Base-by-base conservation (phyloP, 2,329 filamentous ascomycete species). In the Alternaria arborescens region DNA sequence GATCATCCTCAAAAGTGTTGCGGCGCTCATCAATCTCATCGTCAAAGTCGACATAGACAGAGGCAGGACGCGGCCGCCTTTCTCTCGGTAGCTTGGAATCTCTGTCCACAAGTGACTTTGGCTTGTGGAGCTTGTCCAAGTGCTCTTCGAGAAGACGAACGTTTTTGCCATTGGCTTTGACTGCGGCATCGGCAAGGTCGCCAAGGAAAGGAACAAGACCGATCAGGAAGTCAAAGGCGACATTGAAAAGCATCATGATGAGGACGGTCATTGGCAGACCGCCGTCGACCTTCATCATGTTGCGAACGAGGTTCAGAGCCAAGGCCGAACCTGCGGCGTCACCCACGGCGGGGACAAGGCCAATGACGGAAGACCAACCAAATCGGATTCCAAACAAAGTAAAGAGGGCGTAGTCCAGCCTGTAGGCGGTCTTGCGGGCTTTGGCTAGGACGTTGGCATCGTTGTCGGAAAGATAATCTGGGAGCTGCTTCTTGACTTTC, bases 351-450 rank as follows among this genome's bases (percentile, higher is more conserved):
- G 95, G 95, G 55, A 98, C 79, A 8, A 98, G 76, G 14, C 90
- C 95, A 71, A 98, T 92, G 59, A 97, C 86, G 70, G 90, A 91
- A 52, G 91, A 88, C 93, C 93, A 97, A 55, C 95, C 95, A 74
- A 98, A 94, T 59, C 89, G 87, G 60, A 97, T 85, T 43, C 93
- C 93, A 66, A 91, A 87, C 74, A 92, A 87, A 73, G 87, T 93
- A 82, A 94, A 96, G 6, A 97, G 86, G 56, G 86, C 87, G 83
- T 93, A 91, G 78, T 98, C 95, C 26, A 97, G 87, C 38, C 88
- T 86, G 80, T 97, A 97, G 34, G 95, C 93, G 60, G 91, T 86
- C 70, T 90, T 87, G 79, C 97, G 94, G 70, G 97, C 92, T 71
- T 90, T 91, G 70, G 91, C 96, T 65, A 98, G 88, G 68, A 97